phyloP scores from a whole-genome alignment of 2,329 filamentous ascomycete genomes.

The Penicillium sp. region DNA sequence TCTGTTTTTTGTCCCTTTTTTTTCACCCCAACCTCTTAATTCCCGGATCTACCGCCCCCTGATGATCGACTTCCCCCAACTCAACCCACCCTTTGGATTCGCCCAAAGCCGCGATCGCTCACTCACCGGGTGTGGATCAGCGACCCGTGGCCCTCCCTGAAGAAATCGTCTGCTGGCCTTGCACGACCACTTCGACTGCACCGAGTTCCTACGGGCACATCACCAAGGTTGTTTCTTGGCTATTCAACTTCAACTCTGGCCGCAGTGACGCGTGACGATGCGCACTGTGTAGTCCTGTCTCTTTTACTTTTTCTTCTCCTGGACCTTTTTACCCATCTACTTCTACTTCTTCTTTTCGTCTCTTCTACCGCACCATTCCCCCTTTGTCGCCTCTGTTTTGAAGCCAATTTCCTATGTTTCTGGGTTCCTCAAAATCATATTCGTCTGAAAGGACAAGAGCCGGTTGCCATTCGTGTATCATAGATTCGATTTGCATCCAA shows the following conservation, averaged over 20 bases:
- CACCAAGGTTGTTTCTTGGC: neutral
- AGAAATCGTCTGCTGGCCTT: constrained; percentile 25
- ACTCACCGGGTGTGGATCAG: constrained; percentile 17
- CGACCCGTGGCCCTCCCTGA: constrained; percentile 12
- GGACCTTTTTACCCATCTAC: constrained; percentile 10
- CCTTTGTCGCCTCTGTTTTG: constrained; percentile 21
- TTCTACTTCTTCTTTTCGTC: constrained; percentile 19
- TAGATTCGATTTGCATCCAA: constrained; percentile 33
- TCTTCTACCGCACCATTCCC: constrained; percentile 21
- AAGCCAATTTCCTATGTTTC: constrained; percentile 31
- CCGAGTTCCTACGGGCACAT: neutral
- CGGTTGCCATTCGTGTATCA: constrained; percentile 35
- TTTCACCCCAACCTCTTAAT: constrained; percentile 12
- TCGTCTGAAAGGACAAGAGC: constrained; percentile 13
- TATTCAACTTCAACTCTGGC: neutral
- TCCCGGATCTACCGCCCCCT: constrained; percentile 20
- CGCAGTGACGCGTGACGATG: neutral
- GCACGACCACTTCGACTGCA: constrained; percentile 18
- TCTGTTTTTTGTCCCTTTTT: constrained; percentile 2
- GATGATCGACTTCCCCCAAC: constrained; percentile 15
- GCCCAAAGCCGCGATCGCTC: constrained; percentile 17
- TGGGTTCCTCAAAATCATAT: constrained; percentile 24
- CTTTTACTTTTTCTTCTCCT: constrained; percentile 1
- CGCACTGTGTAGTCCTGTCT: constrained; percentile 4
- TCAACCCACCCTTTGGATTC: constrained; percentile 8